Base-by-base conservation (phyloP, 768 basidiomycete species). In the Lyophyllum semitale region DNA sequence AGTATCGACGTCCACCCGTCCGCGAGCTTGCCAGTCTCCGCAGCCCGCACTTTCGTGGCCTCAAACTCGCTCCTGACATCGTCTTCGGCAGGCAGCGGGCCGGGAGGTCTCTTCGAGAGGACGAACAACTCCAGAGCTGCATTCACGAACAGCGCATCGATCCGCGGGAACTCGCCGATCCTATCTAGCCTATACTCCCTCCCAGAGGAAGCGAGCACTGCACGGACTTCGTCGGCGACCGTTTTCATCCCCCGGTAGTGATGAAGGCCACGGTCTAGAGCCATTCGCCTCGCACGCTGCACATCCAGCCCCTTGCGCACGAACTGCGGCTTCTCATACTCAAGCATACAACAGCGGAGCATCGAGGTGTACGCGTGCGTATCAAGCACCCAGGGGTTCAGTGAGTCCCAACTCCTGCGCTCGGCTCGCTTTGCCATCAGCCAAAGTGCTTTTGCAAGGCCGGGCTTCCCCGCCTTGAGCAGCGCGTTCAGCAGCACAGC, bases 61-160 rank as follows among this genome's bases (percentile, higher is more conserved):
- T 37, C 54, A 20, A 55, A 48, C 35, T 38, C 41, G 17, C 18
- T 6, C 29, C 54, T 53, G 8, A 44, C 22, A 17, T 60, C 48
- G 8, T n/a, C 35, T 25, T 38, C 41, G 15, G 18, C 33, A 18
- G 35, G 55, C 37, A 29, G 30, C 22, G 26, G 26, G 32, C 54
- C 12, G 17, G 15, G 8, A 15, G 41, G 25, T 48, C 46, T 9
- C 30, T 17, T 20, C 48, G 26, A 11, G 11, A 47, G 13, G 15
- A 40, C 63, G 33, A 79, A 76, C 43, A 86, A 69, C 9, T 71
- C 67, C 12, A 90, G 68, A 8, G 82, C 73, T 1, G 84, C 83
- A 51, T 88, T 88, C 71, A 85, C 89, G 65, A 89, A 89, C 42
- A 80, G 76, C n/a, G 78, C 80, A 60, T 91, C 89, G 0, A 82